Evolutionary conservation across 495 filamentous ascomycete genomes (phyloP).

Genomic region (Mycothermus thermophilus): DNA sequence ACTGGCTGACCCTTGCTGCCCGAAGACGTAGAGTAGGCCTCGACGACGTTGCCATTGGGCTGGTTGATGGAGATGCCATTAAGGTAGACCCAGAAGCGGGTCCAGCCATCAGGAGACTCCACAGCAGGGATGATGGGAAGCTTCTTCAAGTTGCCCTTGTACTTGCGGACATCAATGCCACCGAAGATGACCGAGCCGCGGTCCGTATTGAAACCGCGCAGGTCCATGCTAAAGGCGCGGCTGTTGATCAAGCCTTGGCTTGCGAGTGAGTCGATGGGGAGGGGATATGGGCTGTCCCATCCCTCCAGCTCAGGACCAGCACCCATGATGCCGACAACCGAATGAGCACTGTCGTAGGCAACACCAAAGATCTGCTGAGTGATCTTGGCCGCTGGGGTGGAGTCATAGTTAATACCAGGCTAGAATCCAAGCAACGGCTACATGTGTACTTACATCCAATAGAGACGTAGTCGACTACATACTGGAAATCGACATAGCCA

Average conservation of each 20-base stretch:
- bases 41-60: conserved; percentile 6
- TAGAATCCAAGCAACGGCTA: too few species aligned
- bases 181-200: conserved; percentile 63
- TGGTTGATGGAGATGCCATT: conserved; percentile 12
- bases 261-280: conserved; percentile 49
- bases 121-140: conserved; percentile 21
- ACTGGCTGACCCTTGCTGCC: conserved; percentile 7
- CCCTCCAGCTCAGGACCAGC: conserved; percentile 42
- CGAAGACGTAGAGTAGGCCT: conserved; percentile 2
- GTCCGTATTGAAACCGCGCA: conserved; percentile 24
- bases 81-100: conserved; percentile 9
- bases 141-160: conserved; percentile 47
- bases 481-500: conserved; percentile 11
- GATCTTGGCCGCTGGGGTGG: conserved; percentile 18
- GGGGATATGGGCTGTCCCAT: conserved; percentile 41
- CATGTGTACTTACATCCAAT: conserved; percentile 12
- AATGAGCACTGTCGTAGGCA: conserved; percentile 17
- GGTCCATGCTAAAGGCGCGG: conserved; percentile 56
- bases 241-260: conserved; percentile 48
- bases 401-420: too few species aligned
- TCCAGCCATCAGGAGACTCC: conserved; percentile 9
- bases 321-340: conserved; percentile 55
- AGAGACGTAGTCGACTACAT: conserved; percentile 19
- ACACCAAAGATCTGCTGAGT: conserved; percentile 30
- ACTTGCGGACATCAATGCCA: conserved; percentile 80